Evolutionary conservation across 371 early-diverging fungal genomes (phyloP), one percentile per base, ranked within the genome.

Genomic region (Coemansia sp.): DNA sequence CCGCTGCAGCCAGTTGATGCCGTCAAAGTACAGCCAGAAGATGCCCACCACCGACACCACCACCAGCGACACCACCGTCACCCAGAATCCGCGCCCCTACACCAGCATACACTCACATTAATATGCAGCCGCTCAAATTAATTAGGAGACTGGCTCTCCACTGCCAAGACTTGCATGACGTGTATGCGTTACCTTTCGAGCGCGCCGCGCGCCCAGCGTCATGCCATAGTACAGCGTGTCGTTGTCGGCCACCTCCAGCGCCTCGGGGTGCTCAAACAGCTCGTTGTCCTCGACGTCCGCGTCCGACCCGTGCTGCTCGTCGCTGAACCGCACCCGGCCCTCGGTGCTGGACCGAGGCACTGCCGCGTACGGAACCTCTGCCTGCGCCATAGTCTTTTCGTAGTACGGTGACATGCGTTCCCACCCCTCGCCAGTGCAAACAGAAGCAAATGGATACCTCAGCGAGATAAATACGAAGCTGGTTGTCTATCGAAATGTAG

Each of bases 1-100:
- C 63, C 66, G 59, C 67, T 65, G 71, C 67, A 69, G 59, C 75
- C 71, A 70, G 66, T 48, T 70, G 40, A 75, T 75, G 11, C 75
- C 75, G 38, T 62, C 57, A 38, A 58, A 62, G 57, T 75, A 75
- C 42, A 74, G 59, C 74, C 70, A 70, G 56, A 69, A 58, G 51
- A 69, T 65, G 51, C 74, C 74, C 20, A 70, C 65, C 2, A 74
- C 71, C 43, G 74, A 74, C 16, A 70, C 65, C 11, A 65, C 35
- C 11, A 74, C 70, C 42, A 74, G 51, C 35, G 16, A 34, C 4
- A 65, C 52, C 20, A 74, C 74, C 8, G 74, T 74, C 31, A 55
- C 57, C 74, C 74, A 74, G 66, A 74, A 74, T 31, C 60, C 57
- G 26, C 71, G 70, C 16, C 70, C 62, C 74, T 74, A 74, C 50